phyloP scores from a whole-genome alignment of 78 protist genomes.

The Dictyostelium firmibasis region DNA sequence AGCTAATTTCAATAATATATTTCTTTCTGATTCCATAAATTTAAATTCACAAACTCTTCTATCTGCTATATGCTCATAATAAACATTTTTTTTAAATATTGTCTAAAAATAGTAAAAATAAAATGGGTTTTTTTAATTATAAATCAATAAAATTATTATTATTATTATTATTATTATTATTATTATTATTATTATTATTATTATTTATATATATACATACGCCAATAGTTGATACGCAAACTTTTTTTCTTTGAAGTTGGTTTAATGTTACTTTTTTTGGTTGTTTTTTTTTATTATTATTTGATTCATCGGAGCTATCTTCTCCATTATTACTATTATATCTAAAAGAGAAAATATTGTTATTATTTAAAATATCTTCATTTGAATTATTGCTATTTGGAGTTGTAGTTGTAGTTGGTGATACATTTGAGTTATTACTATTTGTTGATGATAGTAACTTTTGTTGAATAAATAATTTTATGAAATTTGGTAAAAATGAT shows the following conservation, averaged over 20 bases:
- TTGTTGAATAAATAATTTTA: conserved; percentile 10
- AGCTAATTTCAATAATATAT: conserved; percentile 22
- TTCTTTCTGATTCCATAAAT: conserved; percentile 60
- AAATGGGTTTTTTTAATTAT: neutral
- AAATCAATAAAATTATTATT: neutral
- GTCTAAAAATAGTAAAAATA: neutral
- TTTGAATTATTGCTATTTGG: neutral
- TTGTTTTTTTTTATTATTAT: neutral
- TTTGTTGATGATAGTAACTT: neutral
- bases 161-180: neutral
- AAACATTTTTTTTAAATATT: conserved; percentile 55
- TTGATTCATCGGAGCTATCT: neutral
- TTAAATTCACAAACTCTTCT: conserved; percentile 11
- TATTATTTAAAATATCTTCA: neutral
- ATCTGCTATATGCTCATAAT: conserved; percentile 61
- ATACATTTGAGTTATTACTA: neutral
- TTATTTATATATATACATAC: neutral
- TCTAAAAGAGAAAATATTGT: neutral
- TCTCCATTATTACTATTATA: neutral
- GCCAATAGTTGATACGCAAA: conserved; percentile 47
- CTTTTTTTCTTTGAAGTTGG: conserved; percentile 3
- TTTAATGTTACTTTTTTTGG: conserved; percentile 2
- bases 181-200: neutral
- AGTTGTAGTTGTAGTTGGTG: neutral
- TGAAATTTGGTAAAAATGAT: conserved; percentile 11